Evolutionary conservation across 371 early-diverging fungal genomes (phyloP), one percentile per base, ranked within the genome.

Genomic region (Nematocida sp.): DNA sequence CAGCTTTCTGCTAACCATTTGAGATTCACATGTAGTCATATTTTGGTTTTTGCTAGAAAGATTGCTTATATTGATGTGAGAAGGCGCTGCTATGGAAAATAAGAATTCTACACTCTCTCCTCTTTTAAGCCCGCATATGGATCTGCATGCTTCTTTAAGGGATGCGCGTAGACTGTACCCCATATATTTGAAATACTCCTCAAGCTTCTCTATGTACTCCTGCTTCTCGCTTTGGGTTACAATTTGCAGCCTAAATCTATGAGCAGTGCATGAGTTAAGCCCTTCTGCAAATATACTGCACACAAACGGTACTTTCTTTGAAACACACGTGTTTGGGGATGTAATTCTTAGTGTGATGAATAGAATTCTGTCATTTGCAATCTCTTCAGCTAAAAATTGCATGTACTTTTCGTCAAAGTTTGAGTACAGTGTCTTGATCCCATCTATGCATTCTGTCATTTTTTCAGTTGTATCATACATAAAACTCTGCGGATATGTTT

Each of bases 211-310:
- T 23, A 55, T 54, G 50, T 18, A 54, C 18, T 18, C 39, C 5
- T 7, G 6, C 20, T 13, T 15, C 7, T 15, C 13, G 5, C 4
- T 1, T 15, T 66, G 4, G 27, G n/a, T 9, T 44, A 67, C 11
- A 20, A 18, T 45, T 11, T 54, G 69, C 56, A 75, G 42, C 52
- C 76, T 50, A 39, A 75, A 75, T 50, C 76, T 33, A 42, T 75
- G 76, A 27, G 56, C 67, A 23, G 20, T 13, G 56, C 67, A 66
- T 6, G 6, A 15, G 13, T 42, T 13, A 25, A 44, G n/a, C 15
- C 67, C 61, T 52, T 75, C 69, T 25, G 52, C 69, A 52, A 75
- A 54, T 27, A 75, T 42, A 33, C 66, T 62, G 57, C 67, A 64
- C 20, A 75, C 55, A 76, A 75, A n/a, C 7, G 76, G 76, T 1